phyloP scores from a whole-genome alignment of 805 yeast genomes.

The Kluyveromyces nonfermentans region DNA sequence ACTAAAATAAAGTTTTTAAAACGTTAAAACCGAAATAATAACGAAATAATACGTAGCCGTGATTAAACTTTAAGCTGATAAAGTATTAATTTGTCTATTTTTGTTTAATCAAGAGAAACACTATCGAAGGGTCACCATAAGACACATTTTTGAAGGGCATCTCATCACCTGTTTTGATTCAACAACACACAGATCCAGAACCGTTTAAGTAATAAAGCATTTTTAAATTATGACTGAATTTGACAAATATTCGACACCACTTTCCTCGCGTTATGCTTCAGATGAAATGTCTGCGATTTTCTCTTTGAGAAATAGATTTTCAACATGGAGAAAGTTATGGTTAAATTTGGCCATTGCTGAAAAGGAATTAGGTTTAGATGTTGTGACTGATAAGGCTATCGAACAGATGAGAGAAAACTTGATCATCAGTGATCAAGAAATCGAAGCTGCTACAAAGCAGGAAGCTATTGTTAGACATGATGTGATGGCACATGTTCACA shows the following conservation, averaged over 20 bases:
- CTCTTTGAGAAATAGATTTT: slow-evolving; percentile 86
- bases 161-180: neutral
- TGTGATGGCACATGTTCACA: slow-evolving; percentile 98
- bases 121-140: neutral
- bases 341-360: slow-evolving; percentile 92
- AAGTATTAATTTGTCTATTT: neutral
- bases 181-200: no score
- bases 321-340: slow-evolving; percentile 99
- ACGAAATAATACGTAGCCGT: no score
- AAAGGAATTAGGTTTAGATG: slow-evolving; percentile 74
- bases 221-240: slow-evolving; percentile 23
- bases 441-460: slow-evolving; percentile 78
- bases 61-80: neutral
- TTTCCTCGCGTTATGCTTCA: slow-evolving; percentile 94
- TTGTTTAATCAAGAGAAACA: neutral
- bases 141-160: neutral
- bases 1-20: neutral
- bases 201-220: neutral
- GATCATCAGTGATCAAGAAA: slow-evolving; percentile 85
- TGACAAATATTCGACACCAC: slow-evolving; percentile 85
- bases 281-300: slow-evolving; percentile 93
- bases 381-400: slow-evolving; percentile 86
- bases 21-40: no score
- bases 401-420: slow-evolving; percentile 73
- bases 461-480: slow-evolving; percentile 98